phyloP scores from a whole-genome alignment of 495 filamentous ascomycete genomes.

The Trichoderma gamsii region DNA sequence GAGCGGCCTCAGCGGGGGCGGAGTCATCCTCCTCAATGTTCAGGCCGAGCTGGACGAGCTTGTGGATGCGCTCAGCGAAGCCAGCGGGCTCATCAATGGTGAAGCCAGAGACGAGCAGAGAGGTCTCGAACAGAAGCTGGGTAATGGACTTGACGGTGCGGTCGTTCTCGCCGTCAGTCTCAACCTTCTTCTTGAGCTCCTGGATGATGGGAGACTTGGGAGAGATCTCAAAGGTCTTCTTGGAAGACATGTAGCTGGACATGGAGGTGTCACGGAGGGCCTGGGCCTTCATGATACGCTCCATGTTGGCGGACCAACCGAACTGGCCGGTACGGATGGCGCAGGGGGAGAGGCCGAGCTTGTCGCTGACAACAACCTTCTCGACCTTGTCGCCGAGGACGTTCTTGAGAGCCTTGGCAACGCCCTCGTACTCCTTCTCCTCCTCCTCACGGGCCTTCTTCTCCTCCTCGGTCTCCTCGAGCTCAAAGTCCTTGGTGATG shows the following conservation, averaged over 20 bases:
- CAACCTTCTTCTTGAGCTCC: conserved; percentile 98
- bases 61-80: conserved; percentile 98
- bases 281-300: conserved; percentile 99
- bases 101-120: conserved; percentile 95
- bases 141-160: conserved; percentile 98
- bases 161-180: conserved; percentile 93
- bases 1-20: conserved; percentile 57
- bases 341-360: conserved; percentile 90
- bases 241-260: conserved; percentile 99
- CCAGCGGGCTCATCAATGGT: conserved; percentile 97
- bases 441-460: conserved; percentile 93
- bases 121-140: conserved; percentile 96
- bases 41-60: conserved; percentile 91
- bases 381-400: conserved; percentile 98
- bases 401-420: conserved; percentile 97
- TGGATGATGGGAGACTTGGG: conserved; percentile 95
- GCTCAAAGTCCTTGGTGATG: conserved; percentile 99
- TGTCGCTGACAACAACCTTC: conserved; percentile 99
- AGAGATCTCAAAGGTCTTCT: conserved; percentile 99
- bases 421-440: conserved; percentile 93
- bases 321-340: conserved; percentile 99
- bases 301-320: conserved; percentile 99
- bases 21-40: conserved; percentile 86
- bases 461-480: conserved; percentile 99
- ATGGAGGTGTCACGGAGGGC: conserved; percentile 99